Base-by-base conservation (phyloP, 1,284 basidiomycete genomes). In the Schizophyllum commune region DNA sequence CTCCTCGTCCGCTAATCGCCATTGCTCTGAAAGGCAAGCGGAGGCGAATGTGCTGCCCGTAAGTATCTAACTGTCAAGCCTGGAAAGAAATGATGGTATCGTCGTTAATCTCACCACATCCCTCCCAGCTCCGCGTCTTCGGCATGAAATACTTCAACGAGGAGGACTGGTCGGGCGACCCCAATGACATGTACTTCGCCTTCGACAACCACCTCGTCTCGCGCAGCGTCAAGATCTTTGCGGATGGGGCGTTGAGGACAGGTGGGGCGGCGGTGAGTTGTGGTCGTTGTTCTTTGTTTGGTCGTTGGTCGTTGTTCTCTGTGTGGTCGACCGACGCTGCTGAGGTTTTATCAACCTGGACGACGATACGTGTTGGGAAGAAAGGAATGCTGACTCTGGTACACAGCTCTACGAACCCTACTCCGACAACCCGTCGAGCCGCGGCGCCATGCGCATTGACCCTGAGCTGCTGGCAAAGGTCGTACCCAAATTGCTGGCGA, bases 271-370 rank as follows among this genome's bases (percentile, higher is more conserved):
- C 94, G 54, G 39, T 47, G 64, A 19, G 71, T 57, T 57, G 7
- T n/a, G 21, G 57, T 62, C 19, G 20, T 60, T 47, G 19, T 51
- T 55, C 51, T 56, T 32, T n/a, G 2, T 20, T 27, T 56, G 13
- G 32, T 19, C 52, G 33, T 21, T 27, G 3, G 54, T 19, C 19
- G 17, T 9, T 47, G 85, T 90, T 92, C 55, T 94, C 96, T 1
- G 81, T 98, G 1, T 94, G 95, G 0, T 93, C 90, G 1, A 93
- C 91, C 82, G 95, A 95, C 3, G 93, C 95, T 0, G 94, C 95
- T 0, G 80, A 11, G n/a, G 11, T 51, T 51, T n/a, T n/a, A n/a
- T n/a, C n/a, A n/a, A n/a, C n/a, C n/a, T n/a, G n/a, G n/a, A n/a
- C n/a, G n/a, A n/a, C n/a, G n/a, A n/a, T n/a, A n/a, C n/a, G n/a